Evolutionary conservation across 192 early-diverging fungal genomes (phyloP), one percentile per base, ranked within the genome.

Genomic region (Tieghemiomyces parasiticus): DNA sequence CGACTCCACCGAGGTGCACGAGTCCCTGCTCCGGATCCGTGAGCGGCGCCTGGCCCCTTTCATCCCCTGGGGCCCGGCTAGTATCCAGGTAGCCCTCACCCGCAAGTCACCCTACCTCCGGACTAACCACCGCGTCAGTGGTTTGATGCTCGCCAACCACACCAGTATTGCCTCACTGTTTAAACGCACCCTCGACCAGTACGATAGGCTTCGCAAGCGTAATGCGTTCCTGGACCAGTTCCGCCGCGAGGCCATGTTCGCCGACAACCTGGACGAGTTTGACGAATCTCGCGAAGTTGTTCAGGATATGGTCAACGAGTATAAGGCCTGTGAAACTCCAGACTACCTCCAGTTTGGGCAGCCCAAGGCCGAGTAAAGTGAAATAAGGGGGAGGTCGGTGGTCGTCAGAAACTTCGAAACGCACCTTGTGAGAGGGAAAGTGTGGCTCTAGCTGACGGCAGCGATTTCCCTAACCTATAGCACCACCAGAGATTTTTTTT

Each of bases 11-110:
- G 96, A 97, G 83, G 95, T 98, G 4, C 95, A 99, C 75, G 97
- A 99, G 73, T 93, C 92, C 38, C 73, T 99, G 58, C 71, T 97
- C 66, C 80, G 95, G 8, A 93, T 99, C 61, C 80, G 95, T 32
- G 95, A 99, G 67, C 81, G 93, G 30, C 76, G 90, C 24, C 68
- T 99, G 48, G 93, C 92, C 14, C 87, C 91, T 64, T 99, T 99
- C 67, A 97, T 99, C 60, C 96, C 96, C 26, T 99, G 96, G 96
- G 96, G 96, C 12, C 96, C 96, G 4, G 92, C 96, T 16, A 91
- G 88, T 67, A 97, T 99, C 64, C 96, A 99, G 67, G 96, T 99
- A 0, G 93, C 96, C 12, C 65, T 99, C 49, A 93, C 93, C 2
- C 82, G 84, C 45, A 92, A 92, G 66, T 90, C 87, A 35, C 96